Percentiles rank a stretch among this genome's conserved stretches.
phyloP scores from a whole-genome alignment of 768 basidiomycete genomes.

The Tylopilus intermedius region DNA sequence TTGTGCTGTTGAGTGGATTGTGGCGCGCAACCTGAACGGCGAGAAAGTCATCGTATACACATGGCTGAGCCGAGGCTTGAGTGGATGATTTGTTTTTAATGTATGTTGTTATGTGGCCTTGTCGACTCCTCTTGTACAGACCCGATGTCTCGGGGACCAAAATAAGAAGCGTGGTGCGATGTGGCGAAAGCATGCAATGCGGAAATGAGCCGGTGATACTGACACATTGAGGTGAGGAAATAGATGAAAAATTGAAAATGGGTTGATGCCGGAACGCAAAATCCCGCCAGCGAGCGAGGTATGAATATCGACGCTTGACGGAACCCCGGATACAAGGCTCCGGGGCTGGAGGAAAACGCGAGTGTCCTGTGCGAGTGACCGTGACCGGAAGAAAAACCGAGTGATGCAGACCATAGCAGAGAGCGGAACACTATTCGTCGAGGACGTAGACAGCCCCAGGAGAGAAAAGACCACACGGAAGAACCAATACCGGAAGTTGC shows the following conservation, averaged over 20 bases:
- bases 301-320: slow-evolving; percentile 41
- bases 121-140: slow-evolving; percentile 37
- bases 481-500: slow-evolving; percentile 31
- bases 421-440: slow-evolving; percentile 28
- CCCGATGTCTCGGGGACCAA: slow-evolving; percentile 29
- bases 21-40: slow-evolving; percentile 24
- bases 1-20: slow-evolving; percentile 16
- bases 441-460: slow-evolving; percentile 29
- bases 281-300: slow-evolving; percentile 36
- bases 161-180: slow-evolving; percentile 34
- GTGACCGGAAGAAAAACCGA: slow-evolving; percentile 31
- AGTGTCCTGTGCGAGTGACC: slow-evolving; percentile 38
- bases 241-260: slow-evolving; percentile 22
- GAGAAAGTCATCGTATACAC: slow-evolving; percentile 28
- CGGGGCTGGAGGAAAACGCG: slow-evolving; percentile 16
- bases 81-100: slow-evolving; percentile 24
- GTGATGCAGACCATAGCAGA: slow-evolving; percentile 26
- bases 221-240: slow-evolving; percentile 37
- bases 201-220: slow-evolving; percentile 36
- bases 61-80: slow-evolving; percentile 28
- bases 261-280: slow-evolving; percentile 19
- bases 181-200: slow-evolving; percentile 40
- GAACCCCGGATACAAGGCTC: slow-evolving; percentile 28
- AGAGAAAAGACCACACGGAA: slow-evolving; percentile 24
- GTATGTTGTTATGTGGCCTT: slow-evolving; percentile 29